Evolutionary conservation across 495 filamentous ascomycete species (phyloP).

Genomic region (Cercophora sp.): DNA sequence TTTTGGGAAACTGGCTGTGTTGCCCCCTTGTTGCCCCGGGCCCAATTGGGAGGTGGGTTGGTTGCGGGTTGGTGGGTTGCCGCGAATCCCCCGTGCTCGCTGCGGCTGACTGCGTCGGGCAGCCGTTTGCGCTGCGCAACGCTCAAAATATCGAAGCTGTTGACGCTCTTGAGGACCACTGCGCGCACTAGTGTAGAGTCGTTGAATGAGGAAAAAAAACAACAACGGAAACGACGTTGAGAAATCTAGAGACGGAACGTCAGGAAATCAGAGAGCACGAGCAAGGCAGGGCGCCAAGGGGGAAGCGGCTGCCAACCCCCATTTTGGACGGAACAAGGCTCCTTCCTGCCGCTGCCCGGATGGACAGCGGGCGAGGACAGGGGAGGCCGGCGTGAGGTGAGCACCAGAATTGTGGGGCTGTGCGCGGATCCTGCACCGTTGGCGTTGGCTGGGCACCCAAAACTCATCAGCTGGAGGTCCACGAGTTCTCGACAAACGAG

Average conservation of each 20-base stretch:
- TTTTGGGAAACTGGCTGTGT: slow-evolving; percentile 12
- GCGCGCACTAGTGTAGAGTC: no score
- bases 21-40: slow-evolving; percentile 17
- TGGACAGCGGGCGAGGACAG: background rate
- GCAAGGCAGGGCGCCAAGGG: background rate
- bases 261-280: background rate
- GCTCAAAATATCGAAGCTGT: no score
- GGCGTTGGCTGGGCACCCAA: slow-evolving; percentile 17
- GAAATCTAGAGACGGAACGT: background rate
- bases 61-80: slow-evolving; percentile 10
- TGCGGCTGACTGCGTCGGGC: background rate
- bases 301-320: slow-evolving; percentile 5
- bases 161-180: no score
- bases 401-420: background rate
- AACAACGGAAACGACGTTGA: no score
- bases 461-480: no score
- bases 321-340: background rate
- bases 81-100: slow-evolving; percentile 3
- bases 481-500: no score
- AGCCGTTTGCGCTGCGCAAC: background rate
- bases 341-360: background rate
- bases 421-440: background rate
- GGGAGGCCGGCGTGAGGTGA: background rate
- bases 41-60: slow-evolving; percentile 13
- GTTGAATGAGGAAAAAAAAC: background rate